A percentile compares a stretch with the other conserved stretches of the same genome.
Evolutionary conservation across 2,329 filamentous ascomycete genomes (phyloP).

Genomic region (Pseudogymnoascus sp.): DNA sequence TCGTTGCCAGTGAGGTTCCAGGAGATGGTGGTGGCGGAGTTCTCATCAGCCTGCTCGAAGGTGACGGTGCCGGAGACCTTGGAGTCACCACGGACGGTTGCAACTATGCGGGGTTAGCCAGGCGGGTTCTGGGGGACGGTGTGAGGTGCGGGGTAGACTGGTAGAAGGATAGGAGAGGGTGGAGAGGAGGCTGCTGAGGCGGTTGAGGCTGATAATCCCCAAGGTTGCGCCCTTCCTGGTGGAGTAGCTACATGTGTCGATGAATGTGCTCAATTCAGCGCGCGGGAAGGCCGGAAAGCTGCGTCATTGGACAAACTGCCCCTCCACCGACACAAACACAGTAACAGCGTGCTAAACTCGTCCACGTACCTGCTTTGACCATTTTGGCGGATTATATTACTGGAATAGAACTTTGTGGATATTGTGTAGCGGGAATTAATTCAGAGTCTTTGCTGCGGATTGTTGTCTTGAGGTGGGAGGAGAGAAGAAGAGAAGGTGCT

Average conservation of each 20-base stretch:
- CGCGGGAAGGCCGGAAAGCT: slow-evolving; percentile 30
- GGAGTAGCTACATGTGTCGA: slow-evolving; percentile 20
- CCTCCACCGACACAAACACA: slow-evolving; percentile 19
- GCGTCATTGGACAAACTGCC: slow-evolving; percentile 22
- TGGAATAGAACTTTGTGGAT: slow-evolving; percentile 2
- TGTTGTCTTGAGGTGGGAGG: not conserved
- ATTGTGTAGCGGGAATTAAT: not conserved
- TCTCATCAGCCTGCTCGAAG: slow-evolving; percentile 89
- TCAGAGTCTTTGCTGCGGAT: not conserved
- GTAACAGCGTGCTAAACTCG: slow-evolving; percentile 11
- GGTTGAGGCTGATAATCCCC: slow-evolving; percentile 35
- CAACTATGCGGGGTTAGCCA: slow-evolving; percentile 53
- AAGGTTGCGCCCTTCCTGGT: slow-evolving; percentile 36
- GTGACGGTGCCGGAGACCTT: slow-evolving; percentile 88
- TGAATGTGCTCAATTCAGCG: slow-evolving; percentile 58
- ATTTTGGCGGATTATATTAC: slow-evolving; percentile 60
- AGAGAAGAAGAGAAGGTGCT: slow-evolving; percentile 5
- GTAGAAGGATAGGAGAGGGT: not conserved
- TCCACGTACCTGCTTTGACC: slow-evolving; percentile 87
- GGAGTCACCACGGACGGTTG: slow-evolving; percentile 95
- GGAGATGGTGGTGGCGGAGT: slow-evolving; percentile 73
- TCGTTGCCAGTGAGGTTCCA: slow-evolving; percentile 93
- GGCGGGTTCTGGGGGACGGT: not conserved
- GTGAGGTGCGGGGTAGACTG: not conserved
- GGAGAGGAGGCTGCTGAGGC: slow-evolving; percentile 17